Conservation (phyloP, 768 basidiomycete genomes). For the Termitomyces titanicus region DNA sequence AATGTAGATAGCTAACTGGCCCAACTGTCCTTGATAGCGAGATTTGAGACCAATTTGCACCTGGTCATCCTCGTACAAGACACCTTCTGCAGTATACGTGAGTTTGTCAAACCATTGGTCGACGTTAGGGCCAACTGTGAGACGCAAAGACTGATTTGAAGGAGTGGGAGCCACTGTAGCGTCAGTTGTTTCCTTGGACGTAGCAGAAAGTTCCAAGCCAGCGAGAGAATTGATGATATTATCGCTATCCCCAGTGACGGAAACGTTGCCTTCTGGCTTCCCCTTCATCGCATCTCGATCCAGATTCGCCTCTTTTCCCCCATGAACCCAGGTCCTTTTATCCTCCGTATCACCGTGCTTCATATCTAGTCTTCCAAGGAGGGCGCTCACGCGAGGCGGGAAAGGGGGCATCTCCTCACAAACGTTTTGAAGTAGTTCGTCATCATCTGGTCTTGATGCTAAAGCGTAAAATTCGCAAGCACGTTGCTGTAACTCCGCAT, state of each 20-base stretch:
- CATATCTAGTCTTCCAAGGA: slow-evolving; percentile 82
- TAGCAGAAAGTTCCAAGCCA: slow-evolving; percentile 69
- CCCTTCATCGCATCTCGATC: slow-evolving; percentile 65
- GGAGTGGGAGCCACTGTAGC: slow-evolving; percentile 11
- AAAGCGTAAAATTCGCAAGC: slow-evolving; percentile 97
- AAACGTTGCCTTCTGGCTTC: slow-evolving; percentile 36
- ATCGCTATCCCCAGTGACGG: slow-evolving; percentile 27
- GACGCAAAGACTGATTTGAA: slow-evolving; percentile 40
- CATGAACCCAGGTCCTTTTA: slow-evolving; percentile 93
- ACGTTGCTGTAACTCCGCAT: slow-evolving; percentile 95
- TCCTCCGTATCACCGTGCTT: slow-evolving; percentile 93
- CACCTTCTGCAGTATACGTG: slow-evolving; percentile 75
- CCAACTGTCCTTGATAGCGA: slow-evolving; percentile 91
- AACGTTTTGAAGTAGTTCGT: slow-evolving; percentile 88
- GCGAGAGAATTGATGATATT: slow-evolving; percentile 74
- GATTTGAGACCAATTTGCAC: slow-evolving; percentile 96
- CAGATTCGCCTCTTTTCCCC: slow-evolving; percentile 88
- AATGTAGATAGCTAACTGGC: slow-evolving; percentile 90
- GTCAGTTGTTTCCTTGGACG: slow-evolving; percentile 12
- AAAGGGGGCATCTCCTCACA: slow-evolving; percentile 99
- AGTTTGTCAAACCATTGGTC: slow-evolving; percentile 91
- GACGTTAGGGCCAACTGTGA: slow-evolving; percentile 66
- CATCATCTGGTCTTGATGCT: slow-evolving; percentile 80
- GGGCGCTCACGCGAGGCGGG: slow-evolving; percentile 89
- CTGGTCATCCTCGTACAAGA: slow-evolving; percentile 93